These are phyloP conservation scores for Lactarius evosmus DNA, from an alignment of 768 basidiomycete species.

Conservation along the genomic window DNA sequence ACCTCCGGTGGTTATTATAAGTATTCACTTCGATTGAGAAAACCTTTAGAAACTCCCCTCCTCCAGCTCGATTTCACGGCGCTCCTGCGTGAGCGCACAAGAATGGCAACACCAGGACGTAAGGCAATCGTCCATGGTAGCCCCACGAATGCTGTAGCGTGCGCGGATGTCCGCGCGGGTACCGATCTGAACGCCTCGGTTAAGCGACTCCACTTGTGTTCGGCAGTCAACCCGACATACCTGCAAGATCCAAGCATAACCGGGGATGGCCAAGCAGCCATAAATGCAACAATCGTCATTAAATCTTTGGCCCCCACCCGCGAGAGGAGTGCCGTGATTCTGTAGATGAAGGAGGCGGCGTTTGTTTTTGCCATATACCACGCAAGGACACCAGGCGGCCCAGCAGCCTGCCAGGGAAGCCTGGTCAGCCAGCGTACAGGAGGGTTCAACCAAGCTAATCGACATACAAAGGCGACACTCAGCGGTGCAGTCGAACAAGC, in stretches of 20 bases:
- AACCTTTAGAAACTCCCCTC: slow-evolving; percentile 37
- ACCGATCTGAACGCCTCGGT: slow-evolving; percentile 27
- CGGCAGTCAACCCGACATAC: slow-evolving; percentile 29
- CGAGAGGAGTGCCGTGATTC: slow-evolving; percentile 36
- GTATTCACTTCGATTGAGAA: neutral
- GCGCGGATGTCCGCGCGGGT: slow-evolving; percentile 40
- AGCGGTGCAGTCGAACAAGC: slow-evolving; percentile 30
- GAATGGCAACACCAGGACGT: slow-evolving; percentile 42
- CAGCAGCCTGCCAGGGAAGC: slow-evolving; percentile 33
- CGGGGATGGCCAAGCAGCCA: slow-evolving; percentile 31
- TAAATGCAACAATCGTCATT: slow-evolving; percentile 40
- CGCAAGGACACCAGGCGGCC: slow-evolving; percentile 42
- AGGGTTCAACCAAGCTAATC: neutral
- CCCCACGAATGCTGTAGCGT: slow-evolving; percentile 48
- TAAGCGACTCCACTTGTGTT: neutral
- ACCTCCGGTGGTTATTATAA: neutral
- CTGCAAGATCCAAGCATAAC: slow-evolving; percentile 41
- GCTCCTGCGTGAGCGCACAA: slow-evolving; percentile 49
- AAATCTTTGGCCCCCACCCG: slow-evolving; percentile 36
- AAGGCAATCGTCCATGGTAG: slow-evolving; percentile 40
- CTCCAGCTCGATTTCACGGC: slow-evolving; percentile 47
- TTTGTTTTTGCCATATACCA: slow-evolving; percentile 41
- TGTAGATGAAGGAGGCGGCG: slow-evolving; percentile 40
- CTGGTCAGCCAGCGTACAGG: slow-evolving; percentile 18
- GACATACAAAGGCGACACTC: slow-evolving; percentile 32